phyloP scores from a whole-genome alignment of 192 early-diverging fungal species.

The Glomus cerebriforme region DNA sequence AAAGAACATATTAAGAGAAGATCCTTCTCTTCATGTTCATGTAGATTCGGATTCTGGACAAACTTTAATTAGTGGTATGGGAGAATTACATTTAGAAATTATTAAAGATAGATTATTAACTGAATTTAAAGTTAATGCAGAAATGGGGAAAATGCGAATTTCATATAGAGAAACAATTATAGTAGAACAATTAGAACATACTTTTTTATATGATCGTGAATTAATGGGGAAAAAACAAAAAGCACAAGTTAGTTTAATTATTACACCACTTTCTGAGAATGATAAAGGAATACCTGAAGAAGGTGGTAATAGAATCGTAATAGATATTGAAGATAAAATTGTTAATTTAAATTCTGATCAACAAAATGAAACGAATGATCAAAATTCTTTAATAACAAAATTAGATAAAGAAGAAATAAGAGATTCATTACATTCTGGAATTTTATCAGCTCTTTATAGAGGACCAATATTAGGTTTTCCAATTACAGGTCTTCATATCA shows the following conservation, averaged over 20 bases:
- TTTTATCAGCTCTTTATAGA: slow-evolving; percentile 66
- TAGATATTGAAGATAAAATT: slow-evolving; percentile 33
- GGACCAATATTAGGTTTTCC: slow-evolving; percentile 84
- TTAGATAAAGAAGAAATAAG: slow-evolving; percentile 24
- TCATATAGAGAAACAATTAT: slow-evolving; percentile 78
- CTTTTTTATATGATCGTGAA: slow-evolving; percentile 65
- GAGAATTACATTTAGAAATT: slow-evolving; percentile 85
- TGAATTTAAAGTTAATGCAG: slow-evolving; percentile 74
- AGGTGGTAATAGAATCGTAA: slow-evolving; percentile 46
- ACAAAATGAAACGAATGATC: slow-evolving; percentile 30
- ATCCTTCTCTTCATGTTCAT: slow-evolving; percentile 84
- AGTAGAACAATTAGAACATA: slow-evolving; percentile 36
- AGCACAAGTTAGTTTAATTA: slow-evolving; percentile 55
- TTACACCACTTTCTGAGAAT: slow-evolving; percentile 54
- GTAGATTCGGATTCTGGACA: slow-evolving; percentile 80
- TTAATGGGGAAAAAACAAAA: slow-evolving; percentile 68
- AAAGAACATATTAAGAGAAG: slow-evolving; percentile 82
- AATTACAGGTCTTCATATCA: slow-evolving; percentile 60
- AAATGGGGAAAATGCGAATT: slow-evolving; percentile 85
- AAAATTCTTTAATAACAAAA: slow-evolving; percentile 12
- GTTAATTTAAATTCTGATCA: slow-evolving; percentile 24
- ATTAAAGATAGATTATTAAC: slow-evolving; percentile 81
- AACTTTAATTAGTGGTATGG: slow-evolving; percentile 89
- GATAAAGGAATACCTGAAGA: slow-evolving; percentile 35
- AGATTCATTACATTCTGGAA: slow-evolving; percentile 65